Conservation (phyloP, 2,329 filamentous ascomycete genomes). For the Alternaria burnsii region DNA sequence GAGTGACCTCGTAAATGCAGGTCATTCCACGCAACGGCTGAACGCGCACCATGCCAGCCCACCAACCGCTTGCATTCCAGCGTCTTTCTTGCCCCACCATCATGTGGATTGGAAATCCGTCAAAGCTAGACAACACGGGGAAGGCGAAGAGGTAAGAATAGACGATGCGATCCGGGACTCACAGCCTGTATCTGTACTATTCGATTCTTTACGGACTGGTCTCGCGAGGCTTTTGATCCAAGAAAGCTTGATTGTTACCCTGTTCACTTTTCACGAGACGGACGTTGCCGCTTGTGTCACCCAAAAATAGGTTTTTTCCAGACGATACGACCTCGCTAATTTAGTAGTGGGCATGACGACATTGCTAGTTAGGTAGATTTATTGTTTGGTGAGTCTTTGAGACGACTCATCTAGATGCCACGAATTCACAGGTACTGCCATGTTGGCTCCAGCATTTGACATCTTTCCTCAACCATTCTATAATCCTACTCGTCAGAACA, state of each 20-base stretch:
- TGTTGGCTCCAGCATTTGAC: neutral
- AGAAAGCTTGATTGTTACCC: neutral
- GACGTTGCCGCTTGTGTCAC: neutral
- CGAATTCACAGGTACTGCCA: neutral
- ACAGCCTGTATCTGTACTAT: neutral
- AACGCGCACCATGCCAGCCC: neutral
- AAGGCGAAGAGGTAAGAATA: constrained; percentile 1
- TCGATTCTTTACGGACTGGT: neutral
- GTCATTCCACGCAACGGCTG: neutral
- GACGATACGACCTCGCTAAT: neutral
- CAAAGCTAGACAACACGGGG: neutral
- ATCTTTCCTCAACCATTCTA: neutral
- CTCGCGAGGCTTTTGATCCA: neutral
- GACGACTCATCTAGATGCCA: neutral
- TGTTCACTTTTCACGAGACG: neutral
- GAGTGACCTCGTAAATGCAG: constrained; percentile 6
- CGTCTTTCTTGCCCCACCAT: neutral
- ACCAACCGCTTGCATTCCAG: neutral
- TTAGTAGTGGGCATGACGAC: neutral
- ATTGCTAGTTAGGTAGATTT: neutral
- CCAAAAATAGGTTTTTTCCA: neutral
- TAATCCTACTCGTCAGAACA: neutral
- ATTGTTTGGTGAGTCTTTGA: neutral
- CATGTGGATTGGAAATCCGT: neutral
- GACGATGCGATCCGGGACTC: neutral